Percentiles rank a stretch among this genome's conserved stretches.
phyloP scores from a whole-genome alignment of 176 grass and related monocot genomes.

The Neostapfia colusana region DNA sequence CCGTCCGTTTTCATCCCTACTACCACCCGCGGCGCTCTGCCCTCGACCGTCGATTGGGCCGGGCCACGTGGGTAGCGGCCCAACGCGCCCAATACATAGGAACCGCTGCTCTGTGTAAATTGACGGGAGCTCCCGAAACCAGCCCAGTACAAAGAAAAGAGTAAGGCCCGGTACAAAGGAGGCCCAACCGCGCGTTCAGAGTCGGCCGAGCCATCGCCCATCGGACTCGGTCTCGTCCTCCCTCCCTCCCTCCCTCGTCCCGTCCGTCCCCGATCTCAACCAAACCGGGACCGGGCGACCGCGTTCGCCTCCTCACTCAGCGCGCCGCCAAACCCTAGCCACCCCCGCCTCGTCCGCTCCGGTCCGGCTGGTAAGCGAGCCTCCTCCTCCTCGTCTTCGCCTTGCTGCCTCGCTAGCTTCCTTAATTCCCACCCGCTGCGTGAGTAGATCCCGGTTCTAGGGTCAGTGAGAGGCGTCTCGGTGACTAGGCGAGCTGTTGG shows the following conservation, averaged over 20 bases:
- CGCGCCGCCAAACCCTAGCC: conserved; percentile 11
- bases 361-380: conserved; percentile 8
- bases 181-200: too few relatives aligned
- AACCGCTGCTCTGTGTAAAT: too few relatives aligned
- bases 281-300: not conserved
- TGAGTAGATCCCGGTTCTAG: not conserved
- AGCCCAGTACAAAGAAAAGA: too few relatives aligned
- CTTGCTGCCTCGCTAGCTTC: not conserved
- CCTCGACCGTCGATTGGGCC: too few relatives aligned
- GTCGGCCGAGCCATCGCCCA: too few relatives aligned
- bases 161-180: too few relatives aligned
- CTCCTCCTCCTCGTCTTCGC: not conserved
- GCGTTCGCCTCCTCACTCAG: not conserved
- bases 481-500: not conserved
- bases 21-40: too few relatives aligned
- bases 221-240: not conserved
- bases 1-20: too few relatives aligned
- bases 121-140: too few relatives aligned
- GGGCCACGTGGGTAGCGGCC: too few relatives aligned
- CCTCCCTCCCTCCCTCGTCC: too few relatives aligned
- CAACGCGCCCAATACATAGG: too few relatives aligned
- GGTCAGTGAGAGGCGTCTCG: not conserved
- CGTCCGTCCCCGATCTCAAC: not conserved
- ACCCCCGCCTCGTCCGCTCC: not conserved
- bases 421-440: not conserved